phyloP scores from a whole-genome alignment of 495 filamentous ascomycete genomes.

The Sphaerosporella brunnea region DNA sequence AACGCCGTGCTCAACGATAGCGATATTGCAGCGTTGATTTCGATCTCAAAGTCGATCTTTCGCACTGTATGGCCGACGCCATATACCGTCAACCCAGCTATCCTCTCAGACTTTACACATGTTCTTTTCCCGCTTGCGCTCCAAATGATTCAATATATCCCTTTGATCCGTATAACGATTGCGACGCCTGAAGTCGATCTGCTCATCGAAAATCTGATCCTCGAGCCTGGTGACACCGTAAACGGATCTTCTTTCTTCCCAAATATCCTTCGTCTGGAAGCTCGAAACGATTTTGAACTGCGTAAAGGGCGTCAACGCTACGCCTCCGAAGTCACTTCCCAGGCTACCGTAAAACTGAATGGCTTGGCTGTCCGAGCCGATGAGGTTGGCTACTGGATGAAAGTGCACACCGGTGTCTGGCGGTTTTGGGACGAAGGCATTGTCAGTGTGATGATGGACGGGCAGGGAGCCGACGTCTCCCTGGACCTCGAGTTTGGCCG shows the following conservation, averaged over 20 bases:
- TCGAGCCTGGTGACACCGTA: constrained; percentile 72
- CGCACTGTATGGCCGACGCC: constrained; percentile 42
- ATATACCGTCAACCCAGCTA: constrained; percentile 43
- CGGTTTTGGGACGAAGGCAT: constrained; percentile 65
- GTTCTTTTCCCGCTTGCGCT: constrained; percentile 67
- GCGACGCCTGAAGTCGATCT: constrained; percentile 69
- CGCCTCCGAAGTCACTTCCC: constrained; percentile 43
- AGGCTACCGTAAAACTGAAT: constrained; percentile 56
- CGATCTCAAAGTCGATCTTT: constrained; percentile 45
- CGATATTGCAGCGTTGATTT: constrained; percentile 47
- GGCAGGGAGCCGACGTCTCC: constrained; percentile 69
- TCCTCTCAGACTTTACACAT: constrained; percentile 55
- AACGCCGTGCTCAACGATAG: constrained; percentile 49
- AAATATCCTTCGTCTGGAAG: constrained; percentile 60
- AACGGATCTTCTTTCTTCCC: constrained; percentile 82
- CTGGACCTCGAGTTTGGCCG: constrained; percentile 64
- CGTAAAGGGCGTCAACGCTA: constrained; percentile 53
- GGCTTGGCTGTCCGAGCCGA: constrained; percentile 67
- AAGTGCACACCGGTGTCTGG: constrained; percentile 49
- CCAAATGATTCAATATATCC: constrained; percentile 61
- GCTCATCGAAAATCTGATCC: constrained; percentile 71
- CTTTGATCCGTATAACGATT: constrained; percentile 72
- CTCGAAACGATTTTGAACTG: constrained; percentile 71
- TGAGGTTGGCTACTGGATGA: constrained; percentile 67
- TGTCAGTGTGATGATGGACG: constrained; percentile 66